These are phyloP conservation scores for Fusarium agapanthi DNA, from an alignment of 2,329 filamentous ascomycete species.

Conservation along the genomic window DNA sequence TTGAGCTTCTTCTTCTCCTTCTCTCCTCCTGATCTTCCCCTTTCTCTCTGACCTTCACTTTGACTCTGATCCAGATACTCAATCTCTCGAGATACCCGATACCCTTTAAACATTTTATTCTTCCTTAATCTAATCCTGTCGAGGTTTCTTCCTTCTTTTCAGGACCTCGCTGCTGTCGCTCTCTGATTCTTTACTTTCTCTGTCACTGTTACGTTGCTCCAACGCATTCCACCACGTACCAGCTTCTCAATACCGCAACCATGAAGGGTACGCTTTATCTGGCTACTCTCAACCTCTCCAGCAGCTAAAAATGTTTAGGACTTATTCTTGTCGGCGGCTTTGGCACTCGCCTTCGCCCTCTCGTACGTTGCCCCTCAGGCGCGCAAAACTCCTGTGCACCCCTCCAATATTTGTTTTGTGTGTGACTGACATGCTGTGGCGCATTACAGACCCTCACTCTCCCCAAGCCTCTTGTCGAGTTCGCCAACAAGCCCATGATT, in stretches of 20 bases:
- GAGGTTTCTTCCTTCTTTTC: constrained; percentile 38
- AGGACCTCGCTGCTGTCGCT: constrained; percentile 36
- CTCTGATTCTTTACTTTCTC: constrained; percentile 36
- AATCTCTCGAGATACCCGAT: constrained; percentile 35
- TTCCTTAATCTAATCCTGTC: constrained; percentile 39
- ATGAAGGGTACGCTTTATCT: constrained; percentile 48
- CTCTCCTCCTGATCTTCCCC: constrained; percentile 10
- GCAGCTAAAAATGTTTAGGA: constrained; percentile 62
- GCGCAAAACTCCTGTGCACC: constrained; percentile 17
- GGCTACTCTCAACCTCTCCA: neutral
- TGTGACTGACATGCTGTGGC: constrained; percentile 34
- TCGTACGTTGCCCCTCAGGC: constrained; percentile 68
- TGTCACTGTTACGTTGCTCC: constrained; percentile 26
- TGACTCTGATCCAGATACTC: constrained; percentile 22
- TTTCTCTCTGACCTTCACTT: constrained; percentile 28
- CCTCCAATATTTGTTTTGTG: neutral
- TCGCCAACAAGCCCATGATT: constrained; percentile 99
- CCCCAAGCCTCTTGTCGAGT: constrained; percentile 97
- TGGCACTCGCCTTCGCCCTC: constrained; percentile 94
- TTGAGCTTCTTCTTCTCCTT: constrained; percentile 21
- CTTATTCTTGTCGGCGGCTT: constrained; percentile 99
- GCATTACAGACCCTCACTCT: constrained; percentile 84
- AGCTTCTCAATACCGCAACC: constrained; percentile 39
- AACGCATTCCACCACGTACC: constrained; percentile 32
- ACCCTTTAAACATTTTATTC: constrained; percentile 13